Percentiles rank a stretch among this genome's conserved stretches.
Evolutionary conservation across 1,139 yeast species (phyloP).

Genomic region (Kurtzmaniella quercitrusa): DNA sequence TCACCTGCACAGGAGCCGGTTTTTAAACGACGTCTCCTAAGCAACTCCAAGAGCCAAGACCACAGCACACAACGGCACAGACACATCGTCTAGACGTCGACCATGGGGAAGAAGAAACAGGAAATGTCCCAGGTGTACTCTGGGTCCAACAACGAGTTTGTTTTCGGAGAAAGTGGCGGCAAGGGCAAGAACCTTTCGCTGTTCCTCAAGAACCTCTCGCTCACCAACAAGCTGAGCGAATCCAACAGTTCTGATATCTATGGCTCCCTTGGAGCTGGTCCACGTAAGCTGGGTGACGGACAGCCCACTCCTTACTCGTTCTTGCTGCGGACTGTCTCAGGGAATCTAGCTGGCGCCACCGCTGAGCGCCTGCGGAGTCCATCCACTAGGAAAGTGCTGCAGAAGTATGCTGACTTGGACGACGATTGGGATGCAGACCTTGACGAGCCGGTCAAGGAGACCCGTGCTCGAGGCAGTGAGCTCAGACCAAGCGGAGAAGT

Average conservation of each 20-base stretch:
- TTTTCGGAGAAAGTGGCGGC: slow-evolving; percentile 67
- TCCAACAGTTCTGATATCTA: slow-evolving; percentile 32
- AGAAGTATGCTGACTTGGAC: slow-evolving; percentile 57
- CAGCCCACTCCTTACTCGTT: not conserved
- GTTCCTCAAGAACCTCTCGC: slow-evolving; percentile 49
- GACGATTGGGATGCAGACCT: slow-evolving; percentile 93
- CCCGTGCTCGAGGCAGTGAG: not conserved
- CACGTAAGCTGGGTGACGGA: not conserved
- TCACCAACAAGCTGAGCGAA: slow-evolving; percentile 14
- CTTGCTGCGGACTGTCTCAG: slow-evolving; percentile 5
- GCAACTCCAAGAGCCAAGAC: not conserved
- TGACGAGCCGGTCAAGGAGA: slow-evolving; percentile 36
- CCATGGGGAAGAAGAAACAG: slow-evolving; percentile 43
- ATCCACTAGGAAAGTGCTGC: slow-evolving; percentile 3
- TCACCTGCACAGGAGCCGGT: not conserved
- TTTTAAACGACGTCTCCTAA: not conserved
- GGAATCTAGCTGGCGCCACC: slow-evolving; percentile 1
- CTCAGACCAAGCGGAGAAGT: not conserved
- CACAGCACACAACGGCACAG: not conserved
- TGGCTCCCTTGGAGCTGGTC: slow-evolving; percentile 33
- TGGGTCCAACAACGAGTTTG: slow-evolving; percentile 50
- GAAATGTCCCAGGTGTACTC: slow-evolving; percentile 60
- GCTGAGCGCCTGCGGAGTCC: not conserved
- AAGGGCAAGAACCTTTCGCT: slow-evolving; percentile 59
- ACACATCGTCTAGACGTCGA: not conserved